Conservation (phyloP, 306 rosid species). For the Citrullus mucosospermus region DNA sequence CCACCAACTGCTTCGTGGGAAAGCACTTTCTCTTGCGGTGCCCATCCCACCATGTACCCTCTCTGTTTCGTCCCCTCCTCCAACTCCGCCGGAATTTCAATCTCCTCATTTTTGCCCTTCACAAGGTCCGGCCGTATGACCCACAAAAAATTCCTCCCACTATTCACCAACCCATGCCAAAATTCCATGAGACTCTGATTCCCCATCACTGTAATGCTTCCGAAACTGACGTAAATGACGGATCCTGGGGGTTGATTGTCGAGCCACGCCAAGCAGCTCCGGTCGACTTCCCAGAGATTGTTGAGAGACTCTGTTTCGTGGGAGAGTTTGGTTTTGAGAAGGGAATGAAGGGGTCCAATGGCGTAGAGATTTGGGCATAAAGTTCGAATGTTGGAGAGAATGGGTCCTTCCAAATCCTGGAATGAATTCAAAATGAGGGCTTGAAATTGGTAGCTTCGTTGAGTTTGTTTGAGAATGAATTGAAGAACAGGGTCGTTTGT, state of each 20-base stretch:
- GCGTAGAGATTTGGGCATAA: background rate
- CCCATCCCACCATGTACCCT: conserved; percentile 28
- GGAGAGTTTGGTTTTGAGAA: background rate
- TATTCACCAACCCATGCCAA: conserved; percentile 10
- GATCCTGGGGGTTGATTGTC: conserved; percentile 10
- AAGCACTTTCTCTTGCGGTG: conserved; percentile 21
- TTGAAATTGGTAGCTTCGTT: background rate
- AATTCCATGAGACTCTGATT: conserved; percentile 1
- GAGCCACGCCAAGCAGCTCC: background rate
- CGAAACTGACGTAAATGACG: conserved; percentile 15
- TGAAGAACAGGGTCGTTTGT: background rate
- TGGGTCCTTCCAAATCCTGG: background rate
- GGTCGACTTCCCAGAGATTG: background rate
- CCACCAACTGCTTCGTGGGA: conserved; percentile 27
- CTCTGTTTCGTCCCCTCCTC: conserved; percentile 12
- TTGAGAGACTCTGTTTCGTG: background rate
- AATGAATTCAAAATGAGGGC: conserved; percentile 9
- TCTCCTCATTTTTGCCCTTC: background rate
- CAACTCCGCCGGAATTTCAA: background rate
- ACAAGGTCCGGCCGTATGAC: background rate
- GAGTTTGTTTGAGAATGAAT: background rate
- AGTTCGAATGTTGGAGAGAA: background rate
- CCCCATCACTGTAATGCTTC: background rate
- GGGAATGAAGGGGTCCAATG: conserved; percentile 13
- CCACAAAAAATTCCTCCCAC: background rate